phyloP scores from a whole-genome alignment of 176 grass and related monocot genomes.

The Cenchrus fungigraminus region DNA sequence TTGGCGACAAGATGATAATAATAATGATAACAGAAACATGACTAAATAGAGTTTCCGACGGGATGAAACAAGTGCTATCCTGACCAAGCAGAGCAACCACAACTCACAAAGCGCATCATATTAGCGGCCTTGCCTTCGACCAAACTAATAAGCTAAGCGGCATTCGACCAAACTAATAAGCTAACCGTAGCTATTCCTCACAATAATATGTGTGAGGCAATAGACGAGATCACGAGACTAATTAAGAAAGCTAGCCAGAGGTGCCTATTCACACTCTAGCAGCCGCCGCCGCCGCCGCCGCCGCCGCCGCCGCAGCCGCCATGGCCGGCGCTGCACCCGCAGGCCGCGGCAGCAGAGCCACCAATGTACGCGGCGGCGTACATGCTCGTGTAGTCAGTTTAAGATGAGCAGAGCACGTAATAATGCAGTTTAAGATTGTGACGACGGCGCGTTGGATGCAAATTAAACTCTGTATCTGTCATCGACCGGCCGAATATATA shows the following conservation, averaged over 20 bases:
- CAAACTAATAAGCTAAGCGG: neutral
- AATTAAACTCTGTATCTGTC: neutral
- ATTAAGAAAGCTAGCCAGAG: neutral
- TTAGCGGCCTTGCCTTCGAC: neutral
- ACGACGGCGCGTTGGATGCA: neutral
- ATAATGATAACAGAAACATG: too few species aligned
- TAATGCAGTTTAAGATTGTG: too few species aligned
- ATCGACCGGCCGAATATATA: neutral
- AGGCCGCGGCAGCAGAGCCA: neutral
- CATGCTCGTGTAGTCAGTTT: neutral
- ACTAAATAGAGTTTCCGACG: too few species aligned
- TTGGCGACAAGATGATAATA: too few species aligned
- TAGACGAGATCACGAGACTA: neutral
- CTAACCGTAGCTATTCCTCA: conserved; percentile 10
- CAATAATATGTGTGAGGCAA: conserved; percentile 5
- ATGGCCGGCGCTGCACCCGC: neutral
- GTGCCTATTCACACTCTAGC: neutral
- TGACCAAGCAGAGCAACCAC: too few species aligned
- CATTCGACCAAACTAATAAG: neutral
- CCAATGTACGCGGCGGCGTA: neutral
- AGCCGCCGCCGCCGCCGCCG: neutral
- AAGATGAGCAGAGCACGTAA: too few species aligned
- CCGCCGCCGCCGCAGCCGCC: neutral
- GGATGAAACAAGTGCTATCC: too few species aligned
- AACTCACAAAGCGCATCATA: too few species aligned